A percentile compares a stretch with the other conserved stretches of the same genome.
phyloP scores from a whole-genome alignment of 441 rosid species.

The Syzygium malaccense region DNA sequence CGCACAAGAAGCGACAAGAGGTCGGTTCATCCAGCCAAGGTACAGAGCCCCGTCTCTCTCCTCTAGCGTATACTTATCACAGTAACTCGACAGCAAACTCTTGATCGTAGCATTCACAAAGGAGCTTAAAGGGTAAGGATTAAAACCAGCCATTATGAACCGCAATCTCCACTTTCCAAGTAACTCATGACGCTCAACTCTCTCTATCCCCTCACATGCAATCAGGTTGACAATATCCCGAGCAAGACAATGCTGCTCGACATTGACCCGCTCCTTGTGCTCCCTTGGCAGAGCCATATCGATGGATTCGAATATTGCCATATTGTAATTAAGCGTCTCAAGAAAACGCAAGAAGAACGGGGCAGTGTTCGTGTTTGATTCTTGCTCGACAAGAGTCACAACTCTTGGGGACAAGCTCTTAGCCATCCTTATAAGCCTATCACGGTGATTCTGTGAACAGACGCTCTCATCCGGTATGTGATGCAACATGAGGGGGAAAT shows the following conservation, averaged over 20 bases:
- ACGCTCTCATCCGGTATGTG: slow-evolving; percentile 95
- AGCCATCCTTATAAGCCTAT: slow-evolving; percentile 63
- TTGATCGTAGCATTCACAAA: slow-evolving; percentile 72
- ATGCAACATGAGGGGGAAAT: slow-evolving; percentile 75
- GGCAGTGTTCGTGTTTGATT: slow-evolving; percentile 80
- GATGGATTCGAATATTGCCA: slow-evolving; percentile 71
- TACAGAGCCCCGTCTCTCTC: slow-evolving; percentile 71
- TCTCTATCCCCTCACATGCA: slow-evolving; percentile 89
- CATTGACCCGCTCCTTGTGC: slow-evolving; percentile 72
- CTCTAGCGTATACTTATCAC: slow-evolving; percentile 57
- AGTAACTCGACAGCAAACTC: slow-evolving; percentile 51
- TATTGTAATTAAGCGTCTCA: slow-evolving; percentile 60
- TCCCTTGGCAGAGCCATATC: slow-evolving; percentile 72
- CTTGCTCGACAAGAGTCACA: slow-evolving; percentile 87
- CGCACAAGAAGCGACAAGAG: slow-evolving; percentile 64
- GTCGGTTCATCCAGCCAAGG: slow-evolving; percentile 88
- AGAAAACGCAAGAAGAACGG: slow-evolving; percentile 63
- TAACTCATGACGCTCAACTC: slow-evolving; percentile 86
- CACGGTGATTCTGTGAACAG: slow-evolving; percentile 74
- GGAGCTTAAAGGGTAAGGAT: slow-evolving; percentile 57
- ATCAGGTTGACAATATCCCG: slow-evolving; percentile 83
- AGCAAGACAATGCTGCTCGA: slow-evolving; percentile 96
- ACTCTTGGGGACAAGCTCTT: slow-evolving; percentile 75
- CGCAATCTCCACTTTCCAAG: slow-evolving; percentile 82
- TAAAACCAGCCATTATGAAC: slow-evolving; percentile 82